phyloP scores from a whole-genome alignment of 2,329 filamentous ascomycete genomes.

The Xylariaceae sp. region DNA sequence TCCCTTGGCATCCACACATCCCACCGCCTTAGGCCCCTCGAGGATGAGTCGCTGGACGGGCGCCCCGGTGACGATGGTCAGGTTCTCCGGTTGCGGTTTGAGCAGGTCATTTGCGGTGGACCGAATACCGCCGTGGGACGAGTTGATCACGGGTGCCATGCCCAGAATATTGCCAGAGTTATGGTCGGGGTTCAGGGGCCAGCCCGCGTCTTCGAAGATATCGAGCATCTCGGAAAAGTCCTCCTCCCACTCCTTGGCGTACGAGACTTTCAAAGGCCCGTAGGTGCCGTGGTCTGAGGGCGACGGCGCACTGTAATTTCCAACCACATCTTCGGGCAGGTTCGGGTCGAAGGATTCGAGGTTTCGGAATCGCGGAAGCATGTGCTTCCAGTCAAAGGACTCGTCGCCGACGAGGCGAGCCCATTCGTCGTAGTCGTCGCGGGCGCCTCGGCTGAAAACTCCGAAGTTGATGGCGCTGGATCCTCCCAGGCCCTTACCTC shows the following conservation, averaged over 20 bases:
- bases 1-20: slow-evolving; percentile 40
- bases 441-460: slow-evolving; percentile 45
- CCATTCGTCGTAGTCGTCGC: slow-evolving; percentile 57
- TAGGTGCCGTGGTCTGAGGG: slow-evolving; percentile 38
- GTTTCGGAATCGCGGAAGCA: slow-evolving; percentile 40
- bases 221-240: slow-evolving; percentile 38
- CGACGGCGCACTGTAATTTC: slow-evolving; percentile 40
- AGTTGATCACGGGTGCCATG: slow-evolving; percentile 42
- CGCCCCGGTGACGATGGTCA: slow-evolving; percentile 42
- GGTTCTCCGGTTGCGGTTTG: slow-evolving; percentile 34
- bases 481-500: slow-evolving; percentile 44
- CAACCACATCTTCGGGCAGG: slow-evolving; percentile 27
- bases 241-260: slow-evolving; percentile 39
- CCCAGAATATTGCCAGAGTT: slow-evolving; percentile 54
- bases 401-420: slow-evolving; percentile 47
- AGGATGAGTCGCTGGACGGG: slow-evolving; percentile 41
- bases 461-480: slow-evolving; percentile 48
- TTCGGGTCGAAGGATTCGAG: slow-evolving; percentile 46
- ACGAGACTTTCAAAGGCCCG: slow-evolving; percentile 42
- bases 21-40: slow-evolving; percentile 35
- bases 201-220: slow-evolving; percentile 39
- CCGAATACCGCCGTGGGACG: slow-evolving; percentile 38
- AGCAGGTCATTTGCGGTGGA: slow-evolving; percentile 46
- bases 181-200: slow-evolving; percentile 43
- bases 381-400: slow-evolving; percentile 45